Conservation (phyloP, 495 filamentous ascomycete species). For the Daldinia childiae region DNA sequence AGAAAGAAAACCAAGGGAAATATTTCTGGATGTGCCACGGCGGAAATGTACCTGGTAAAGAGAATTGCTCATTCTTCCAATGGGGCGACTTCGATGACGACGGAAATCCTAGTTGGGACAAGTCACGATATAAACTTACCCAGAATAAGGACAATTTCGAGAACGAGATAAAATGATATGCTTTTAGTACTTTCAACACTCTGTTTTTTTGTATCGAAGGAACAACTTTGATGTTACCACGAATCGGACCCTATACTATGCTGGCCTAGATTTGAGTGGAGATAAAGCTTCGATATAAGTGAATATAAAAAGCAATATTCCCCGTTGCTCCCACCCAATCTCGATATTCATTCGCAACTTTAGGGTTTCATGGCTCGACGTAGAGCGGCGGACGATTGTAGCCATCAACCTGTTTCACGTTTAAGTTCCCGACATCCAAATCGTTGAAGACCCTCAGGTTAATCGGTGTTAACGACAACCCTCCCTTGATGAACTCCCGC, state of each 20-base stretch:
- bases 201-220: background rate
- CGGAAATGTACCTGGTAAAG: constrained; percentile 76
- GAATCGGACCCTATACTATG: background rate
- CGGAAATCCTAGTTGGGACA: constrained; percentile 77
- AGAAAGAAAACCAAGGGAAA: constrained; percentile 74
- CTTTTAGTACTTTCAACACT: background rate
- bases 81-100: constrained; percentile 93
- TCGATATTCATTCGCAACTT: background rate
- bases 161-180: background rate
- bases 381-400: constrained; percentile 46
- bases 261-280: background rate
- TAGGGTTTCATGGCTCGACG: constrained; percentile 48
- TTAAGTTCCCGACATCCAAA: constrained; percentile 45
- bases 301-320: background rate
- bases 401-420: constrained; percentile 39
- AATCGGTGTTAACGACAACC: constrained; percentile 23
- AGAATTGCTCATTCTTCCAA: constrained; percentile 82
- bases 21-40: constrained; percentile 97
- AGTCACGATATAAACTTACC: constrained; percentile 35
- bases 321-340: background rate
- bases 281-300: constrained; percentile 2
- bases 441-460: constrained; percentile 50
- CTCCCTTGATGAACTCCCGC: constrained; percentile 2
- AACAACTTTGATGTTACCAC: background rate
- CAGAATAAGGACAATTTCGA: background rate